These are phyloP conservation scores for Claviceps sp. DNA, from an alignment of 2,329 filamentous ascomycete species.

Conservation along the genomic window DNA sequence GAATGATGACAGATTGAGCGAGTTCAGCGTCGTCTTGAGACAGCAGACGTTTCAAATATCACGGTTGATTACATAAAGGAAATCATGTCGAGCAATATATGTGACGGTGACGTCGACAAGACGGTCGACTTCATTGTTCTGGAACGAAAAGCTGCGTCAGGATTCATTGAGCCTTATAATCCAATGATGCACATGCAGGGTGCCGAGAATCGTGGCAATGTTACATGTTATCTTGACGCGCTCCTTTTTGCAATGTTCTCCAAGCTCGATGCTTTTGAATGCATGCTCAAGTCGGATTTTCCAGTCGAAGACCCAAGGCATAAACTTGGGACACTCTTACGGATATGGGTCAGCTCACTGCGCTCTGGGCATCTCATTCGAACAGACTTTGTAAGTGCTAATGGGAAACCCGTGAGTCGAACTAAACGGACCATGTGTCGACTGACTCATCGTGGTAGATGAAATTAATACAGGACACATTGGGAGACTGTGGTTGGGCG, in stretches of 20 bases:
- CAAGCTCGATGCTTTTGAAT: slow-evolving; percentile 79
- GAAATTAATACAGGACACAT: slow-evolving; percentile 64
- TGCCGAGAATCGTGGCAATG: slow-evolving; percentile 70
- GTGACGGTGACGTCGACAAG: slow-evolving; percentile 56
- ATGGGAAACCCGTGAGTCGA: not conserved
- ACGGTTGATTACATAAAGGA: slow-evolving; percentile 44
- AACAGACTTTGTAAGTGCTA: slow-evolving; percentile 56
- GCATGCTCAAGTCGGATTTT: slow-evolving; percentile 72
- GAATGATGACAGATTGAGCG: slow-evolving; percentile 25
- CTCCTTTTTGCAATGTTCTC: slow-evolving; percentile 94
- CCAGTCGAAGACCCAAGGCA: slow-evolving; percentile 52
- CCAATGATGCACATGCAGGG: slow-evolving; percentile 62
- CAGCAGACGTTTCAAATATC: slow-evolving; percentile 32
- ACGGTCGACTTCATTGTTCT: slow-evolving; percentile 66
- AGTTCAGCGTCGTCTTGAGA: slow-evolving; percentile 25
- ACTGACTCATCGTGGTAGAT: slow-evolving; percentile 39
- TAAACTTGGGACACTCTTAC: slow-evolving; percentile 62
- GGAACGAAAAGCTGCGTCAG: slow-evolving; percentile 68
- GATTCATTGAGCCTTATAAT: slow-evolving; percentile 63
- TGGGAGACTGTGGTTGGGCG: slow-evolving; percentile 79
- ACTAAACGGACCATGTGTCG: not conserved
- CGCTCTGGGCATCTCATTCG: slow-evolving; percentile 75
- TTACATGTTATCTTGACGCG: slow-evolving; percentile 92
- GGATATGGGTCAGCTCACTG: slow-evolving; percentile 89
- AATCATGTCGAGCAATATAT: slow-evolving; percentile 47